These are phyloP conservation scores for Phytophthora fragariae DNA, from an alignment of 352 stramenopile genomes.

Conservation along the genomic window DNA sequence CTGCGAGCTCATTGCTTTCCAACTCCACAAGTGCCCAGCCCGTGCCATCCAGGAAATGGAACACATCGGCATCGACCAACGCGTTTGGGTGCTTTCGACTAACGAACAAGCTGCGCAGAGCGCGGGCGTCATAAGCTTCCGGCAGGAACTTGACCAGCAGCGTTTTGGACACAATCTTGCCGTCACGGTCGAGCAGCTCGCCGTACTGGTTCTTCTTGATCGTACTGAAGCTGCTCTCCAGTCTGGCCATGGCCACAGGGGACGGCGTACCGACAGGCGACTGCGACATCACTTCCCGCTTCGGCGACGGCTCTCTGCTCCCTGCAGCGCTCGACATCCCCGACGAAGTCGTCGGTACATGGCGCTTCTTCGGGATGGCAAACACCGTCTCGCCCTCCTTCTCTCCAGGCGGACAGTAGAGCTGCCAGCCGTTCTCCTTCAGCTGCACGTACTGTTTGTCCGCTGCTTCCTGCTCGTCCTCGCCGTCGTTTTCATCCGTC, in stretches of 20 bases:
- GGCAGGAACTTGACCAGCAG: constrained; percentile 77
- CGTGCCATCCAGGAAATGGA: constrained; percentile 75
- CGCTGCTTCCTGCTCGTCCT: constrained; percentile 40
- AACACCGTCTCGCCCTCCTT: constrained; percentile 72
- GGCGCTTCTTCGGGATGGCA: constrained; percentile 78
- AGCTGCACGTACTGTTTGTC: constrained; percentile 51
- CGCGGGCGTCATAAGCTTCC: constrained; percentile 50
- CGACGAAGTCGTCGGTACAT: constrained; percentile 15
- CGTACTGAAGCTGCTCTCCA: constrained; percentile 31
- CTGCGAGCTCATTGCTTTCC: constrained; percentile 50
- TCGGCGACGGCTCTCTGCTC: constrained; percentile 51
- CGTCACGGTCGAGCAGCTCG: constrained; percentile 55
- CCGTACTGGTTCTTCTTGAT: constrained; percentile 39
- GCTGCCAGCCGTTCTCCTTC: constrained; percentile 66
- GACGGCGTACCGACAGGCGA: constrained; percentile 29
- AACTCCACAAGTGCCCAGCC: constrained; percentile 85
- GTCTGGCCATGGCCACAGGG: constrained; percentile 15
- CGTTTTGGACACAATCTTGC: constrained; percentile 63
- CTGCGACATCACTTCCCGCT: constrained; percentile 30
- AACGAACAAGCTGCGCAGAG: constrained; percentile 59
- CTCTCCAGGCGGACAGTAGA: constrained; percentile 72
- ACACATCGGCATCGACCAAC: constrained; percentile 65
- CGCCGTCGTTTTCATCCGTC: constrained; percentile 46
- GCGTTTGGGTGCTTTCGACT: constrained; percentile 45
- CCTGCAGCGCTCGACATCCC: constrained; percentile 31